Conservation (phyloP, 1,284 basidiomycete genomes). For the Fomitopsis schrenkii region DNA sequence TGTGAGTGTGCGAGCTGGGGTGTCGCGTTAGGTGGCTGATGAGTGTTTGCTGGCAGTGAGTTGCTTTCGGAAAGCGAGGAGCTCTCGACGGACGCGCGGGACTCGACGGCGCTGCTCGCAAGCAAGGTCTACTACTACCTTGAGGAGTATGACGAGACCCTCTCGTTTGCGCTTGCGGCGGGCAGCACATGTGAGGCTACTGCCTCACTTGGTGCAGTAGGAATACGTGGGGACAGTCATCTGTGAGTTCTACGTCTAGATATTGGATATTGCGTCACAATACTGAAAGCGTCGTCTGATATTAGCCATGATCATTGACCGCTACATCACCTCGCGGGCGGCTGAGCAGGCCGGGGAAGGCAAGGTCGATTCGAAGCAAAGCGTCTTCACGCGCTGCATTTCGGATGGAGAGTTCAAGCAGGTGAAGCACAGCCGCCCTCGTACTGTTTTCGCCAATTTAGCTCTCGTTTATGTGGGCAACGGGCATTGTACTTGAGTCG, state of each 20-base stretch:
- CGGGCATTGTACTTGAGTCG: conserved; percentile 91
- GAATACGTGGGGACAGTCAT: conserved; percentile 92
- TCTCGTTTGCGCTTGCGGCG: conserved; percentile 91
- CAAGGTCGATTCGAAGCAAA: conserved; percentile 74
- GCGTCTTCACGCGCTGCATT: conserved; percentile 82
- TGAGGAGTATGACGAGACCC: conserved; percentile 88
- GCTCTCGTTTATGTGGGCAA: conserved; percentile 50
- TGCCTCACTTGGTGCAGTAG: conserved; percentile 59
- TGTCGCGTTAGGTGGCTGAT: conserved; percentile 10
- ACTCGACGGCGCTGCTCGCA: conserved; percentile 83
- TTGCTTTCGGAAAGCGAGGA: conserved; percentile 81
- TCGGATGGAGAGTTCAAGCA: conserved; percentile 87
- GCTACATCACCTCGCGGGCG: conserved; percentile 68
- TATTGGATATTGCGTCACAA: not conserved
- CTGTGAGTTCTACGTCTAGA: conserved; percentile 53
- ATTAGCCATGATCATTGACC: conserved; percentile 89
- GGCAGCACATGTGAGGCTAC: conserved; percentile 82
- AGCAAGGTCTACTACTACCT: conserved; percentile 97
- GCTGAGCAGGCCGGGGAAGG: conserved; percentile 43
- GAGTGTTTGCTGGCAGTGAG: conserved; percentile 54
- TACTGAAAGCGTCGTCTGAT: not conserved
- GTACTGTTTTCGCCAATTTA: conserved; percentile 1
- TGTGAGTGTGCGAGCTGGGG: conserved; percentile 51
- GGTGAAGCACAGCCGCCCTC: conserved; percentile 39
- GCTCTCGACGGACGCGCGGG: conserved; percentile 67